phyloP scores from a whole-genome alignment of 2,329 filamentous ascomycete species.

The Coniochaeta sp. region DNA sequence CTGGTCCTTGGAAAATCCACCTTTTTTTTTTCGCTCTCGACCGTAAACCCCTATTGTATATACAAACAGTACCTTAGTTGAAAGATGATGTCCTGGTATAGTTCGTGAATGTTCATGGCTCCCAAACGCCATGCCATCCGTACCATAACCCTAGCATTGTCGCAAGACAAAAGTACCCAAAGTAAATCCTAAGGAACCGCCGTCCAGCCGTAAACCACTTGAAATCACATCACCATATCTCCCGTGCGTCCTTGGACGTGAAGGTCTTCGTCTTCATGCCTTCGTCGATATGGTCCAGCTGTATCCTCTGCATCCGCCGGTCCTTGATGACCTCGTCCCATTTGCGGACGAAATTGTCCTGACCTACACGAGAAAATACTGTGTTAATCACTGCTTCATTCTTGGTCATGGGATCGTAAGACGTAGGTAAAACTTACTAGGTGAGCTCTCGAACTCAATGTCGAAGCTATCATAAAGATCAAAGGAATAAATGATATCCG shows the following conservation, averaged over 20 bases:
- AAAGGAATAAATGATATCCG: conserved; percentile 15
- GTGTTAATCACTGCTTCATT: neutral
- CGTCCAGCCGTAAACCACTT: neutral
- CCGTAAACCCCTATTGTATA: neutral
- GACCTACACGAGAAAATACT: conserved; percentile 9
- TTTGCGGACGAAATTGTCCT: conserved; percentile 19
- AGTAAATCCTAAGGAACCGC: neutral
- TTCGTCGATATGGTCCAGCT: conserved; percentile 16
- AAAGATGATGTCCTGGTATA: neutral
- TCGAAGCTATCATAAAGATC: conserved; percentile 21
- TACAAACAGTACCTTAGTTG: neutral
- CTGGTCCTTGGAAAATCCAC: neutral
- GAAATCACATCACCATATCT: conserved; percentile 9
- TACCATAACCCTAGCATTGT: neutral
- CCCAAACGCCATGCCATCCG: neutral
- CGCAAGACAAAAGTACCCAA: neutral
- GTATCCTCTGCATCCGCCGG: conserved; percentile 14
- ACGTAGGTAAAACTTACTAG: conserved; percentile 13
- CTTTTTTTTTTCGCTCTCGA: neutral
- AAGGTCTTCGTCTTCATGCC: conserved; percentile 18
- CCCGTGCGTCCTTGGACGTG: conserved; percentile 14
- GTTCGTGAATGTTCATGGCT: neutral
- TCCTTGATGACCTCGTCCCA: conserved; percentile 21
- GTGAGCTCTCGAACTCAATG: conserved; percentile 22
- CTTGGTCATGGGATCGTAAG: neutral